Conservation (phyloP, 2,329 filamentous ascomycete species). For the Fusarium decemcellulare region DNA sequence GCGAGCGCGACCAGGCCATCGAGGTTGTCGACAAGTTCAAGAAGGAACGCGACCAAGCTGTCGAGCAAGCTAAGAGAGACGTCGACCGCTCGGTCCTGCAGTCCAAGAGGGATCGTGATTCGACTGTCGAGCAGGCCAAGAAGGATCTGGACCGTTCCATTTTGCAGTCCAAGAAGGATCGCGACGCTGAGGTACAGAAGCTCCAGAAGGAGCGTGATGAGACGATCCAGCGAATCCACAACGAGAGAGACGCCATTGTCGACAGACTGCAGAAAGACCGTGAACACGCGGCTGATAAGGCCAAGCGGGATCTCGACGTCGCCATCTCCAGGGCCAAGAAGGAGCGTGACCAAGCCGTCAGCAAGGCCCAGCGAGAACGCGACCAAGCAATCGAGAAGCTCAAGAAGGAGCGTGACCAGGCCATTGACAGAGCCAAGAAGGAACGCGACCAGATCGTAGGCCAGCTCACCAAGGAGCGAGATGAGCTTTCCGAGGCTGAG, state of each 20-base stretch:
- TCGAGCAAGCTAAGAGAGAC: conserved; percentile 17
- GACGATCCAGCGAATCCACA: conserved; percentile 34
- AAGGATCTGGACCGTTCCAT: conserved; percentile 36
- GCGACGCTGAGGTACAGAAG: conserved; percentile 29
- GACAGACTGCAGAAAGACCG: conserved; percentile 40
- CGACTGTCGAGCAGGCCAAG: conserved; percentile 34
- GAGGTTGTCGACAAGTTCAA: conserved; percentile 26
- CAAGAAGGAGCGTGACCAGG: conserved; percentile 40
- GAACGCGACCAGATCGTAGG: conserved; percentile 39
- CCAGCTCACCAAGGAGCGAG: conserved; percentile 43
- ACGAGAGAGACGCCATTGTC: conserved; percentile 37
- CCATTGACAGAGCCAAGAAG: conserved; percentile 36
- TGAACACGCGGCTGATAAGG: conserved; percentile 28
- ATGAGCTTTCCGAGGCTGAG: conserved; percentile 42
- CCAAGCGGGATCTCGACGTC: conserved; percentile 42
- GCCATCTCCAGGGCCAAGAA: conserved; percentile 40
- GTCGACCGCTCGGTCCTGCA: conserved; percentile 11
- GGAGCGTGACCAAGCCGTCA: conserved; percentile 41
- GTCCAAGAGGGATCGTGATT: conserved; percentile 38
- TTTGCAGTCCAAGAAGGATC: conserved; percentile 37
- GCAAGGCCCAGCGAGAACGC: conserved; percentile 41
- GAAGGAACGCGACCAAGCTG: conserved; percentile 21
- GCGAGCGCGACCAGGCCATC: conserved; percentile 23
- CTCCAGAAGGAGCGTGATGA: conserved; percentile 40
- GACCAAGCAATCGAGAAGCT: conserved; percentile 37